These are phyloP conservation scores for Fusarium burgessii DNA, from an alignment of 2,329 filamentous ascomycete genomes.

Conservation along the genomic window DNA sequence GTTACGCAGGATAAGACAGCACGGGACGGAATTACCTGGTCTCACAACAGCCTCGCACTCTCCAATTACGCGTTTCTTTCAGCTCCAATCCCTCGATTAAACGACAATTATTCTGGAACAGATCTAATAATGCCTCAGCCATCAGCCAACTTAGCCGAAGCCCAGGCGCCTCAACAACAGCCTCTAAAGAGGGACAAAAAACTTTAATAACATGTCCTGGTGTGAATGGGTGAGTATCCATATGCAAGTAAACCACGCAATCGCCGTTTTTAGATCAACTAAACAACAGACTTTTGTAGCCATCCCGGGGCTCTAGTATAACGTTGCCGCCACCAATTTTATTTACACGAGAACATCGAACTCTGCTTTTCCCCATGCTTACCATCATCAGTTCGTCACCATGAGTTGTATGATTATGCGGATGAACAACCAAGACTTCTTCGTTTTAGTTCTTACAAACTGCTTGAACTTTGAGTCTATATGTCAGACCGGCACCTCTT, in stretches of 20 bases:
- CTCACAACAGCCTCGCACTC: conserved; percentile 17
- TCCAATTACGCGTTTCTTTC: conserved; percentile 16
- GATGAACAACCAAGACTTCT: not conserved
- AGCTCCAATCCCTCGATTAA: conserved; percentile 9
- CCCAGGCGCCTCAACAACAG: conserved; percentile 4
- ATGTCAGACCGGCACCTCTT: not conserved
- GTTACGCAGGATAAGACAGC: not conserved
- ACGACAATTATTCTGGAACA: conserved; percentile 32
- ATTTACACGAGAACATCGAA: conserved; percentile 20
- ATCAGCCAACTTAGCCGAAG: conserved; percentile 9
- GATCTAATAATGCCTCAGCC: conserved; percentile 7
- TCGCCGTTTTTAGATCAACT: conserved; percentile 5
- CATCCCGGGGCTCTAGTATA: conserved; percentile 19
- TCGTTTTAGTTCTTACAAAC: not conserved
- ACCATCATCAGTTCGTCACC: conserved; percentile 33
- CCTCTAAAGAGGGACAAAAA: not conserved
- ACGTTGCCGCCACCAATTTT: conserved; percentile 29
- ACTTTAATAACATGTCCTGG: not conserved
- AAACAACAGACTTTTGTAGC: conserved; percentile 16
- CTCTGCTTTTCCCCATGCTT: conserved; percentile 11
- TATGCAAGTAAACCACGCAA: conserved; percentile 24
- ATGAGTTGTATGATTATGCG: conserved; percentile 2
- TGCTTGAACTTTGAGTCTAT: not conserved
- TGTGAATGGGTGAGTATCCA: not conserved
- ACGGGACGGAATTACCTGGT: conserved; percentile 5